Base-by-base conservation (phyloP, 31 red algal genomes). In the Endocladia muricata region DNA sequence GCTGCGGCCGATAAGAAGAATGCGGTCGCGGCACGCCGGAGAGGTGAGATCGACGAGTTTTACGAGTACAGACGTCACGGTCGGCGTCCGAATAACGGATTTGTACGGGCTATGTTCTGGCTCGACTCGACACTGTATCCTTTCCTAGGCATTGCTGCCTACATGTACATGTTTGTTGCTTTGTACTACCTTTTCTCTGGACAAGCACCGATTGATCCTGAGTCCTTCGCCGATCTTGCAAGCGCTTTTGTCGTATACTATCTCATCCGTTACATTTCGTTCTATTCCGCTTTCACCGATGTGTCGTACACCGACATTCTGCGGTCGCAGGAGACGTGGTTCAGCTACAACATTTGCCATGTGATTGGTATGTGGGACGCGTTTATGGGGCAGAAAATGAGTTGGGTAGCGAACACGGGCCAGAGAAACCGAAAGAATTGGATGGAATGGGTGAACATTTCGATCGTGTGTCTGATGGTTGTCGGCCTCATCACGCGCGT, bases 381-480 rank as follows among this genome's bases (percentile, higher is more conserved):
- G 2, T 55, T 92, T 3, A 65, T 83, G 4, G 75, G 69, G 28
- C 55, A 68, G 28, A 60, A 73, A 30, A 77, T 92, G 73, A 65
- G 79, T 26, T 92, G 88, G 88, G 88, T 92, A 4, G 88, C 88
- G 26, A 92, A 92, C 74, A 92, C 88, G 3, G 88, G 88, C 37
- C 70, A 92, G 58, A 60, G 88, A 36, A 79, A 78, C 65, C 25
- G 88, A 56, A 44, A 74, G 35, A 73, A 78, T 32, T 84, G 88
- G 79, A 84, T 92, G 80, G 88, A 92, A 74, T 92, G 88, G 88
- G 69, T 92, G 39, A 92, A 92, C 58, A 85, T 92, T 33, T 36
- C 65, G 0, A 26, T 84, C 22, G 67, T 70, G 38, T 31, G 55
- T 0, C 4, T 84, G 13, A 70, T 92, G 63, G 29, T 44, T 29